Evolutionary conservation across 306 rosid species (phyloP), one percentile per base, ranked within the genome.

Genomic region (Dryas drummondii): DNA sequence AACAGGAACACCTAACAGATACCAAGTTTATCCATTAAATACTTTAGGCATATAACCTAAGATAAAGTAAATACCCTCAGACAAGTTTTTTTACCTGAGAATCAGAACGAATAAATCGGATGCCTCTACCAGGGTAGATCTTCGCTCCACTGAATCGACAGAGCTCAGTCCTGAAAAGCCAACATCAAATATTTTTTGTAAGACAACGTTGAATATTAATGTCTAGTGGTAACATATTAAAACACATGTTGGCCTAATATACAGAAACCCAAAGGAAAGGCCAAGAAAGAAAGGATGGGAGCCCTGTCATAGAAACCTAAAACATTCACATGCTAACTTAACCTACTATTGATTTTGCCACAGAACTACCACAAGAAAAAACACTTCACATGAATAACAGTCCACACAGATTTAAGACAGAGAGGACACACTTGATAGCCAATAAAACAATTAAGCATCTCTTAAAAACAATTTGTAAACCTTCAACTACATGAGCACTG

Each of bases 111-210:
- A 93, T 68, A 71, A 87, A 93, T 74, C 98, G 82, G 79, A 93
- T 91, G 40, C 98, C 98, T 57, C 15, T 89, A 41, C 98, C 98
- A 4, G 97, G 98, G 68, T 93, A 93, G 72, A 93, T 91, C 93
- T 93, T 93, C 44, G 84, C 87, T 3, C 97, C 98, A 26, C 98
- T 93, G 74, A 93, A 93, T 11, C 96, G 92, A 73, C 97, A 93
- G 14, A 93, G 90, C 13, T 93, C 98, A 0, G 98, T 93, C 87
- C 96, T 93, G 80, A 64, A 42, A 78, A 26, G 14, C 65, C 60
- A 81, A 82, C 2, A 80, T 0, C 56, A 70, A 48, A 68, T 5
- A 63, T 45, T 1, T 11, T n/a, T 41, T 41, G 42, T 4, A 41
- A 17, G 27, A 9, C 41, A 60, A 13, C 13, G 37, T 12, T 7